Percentiles rank a stretch among this genome's conserved stretches.
phyloP scores from a whole-genome alignment of 805 yeast genomes.

The Hemisphaericaspora nanyangensis region DNA sequence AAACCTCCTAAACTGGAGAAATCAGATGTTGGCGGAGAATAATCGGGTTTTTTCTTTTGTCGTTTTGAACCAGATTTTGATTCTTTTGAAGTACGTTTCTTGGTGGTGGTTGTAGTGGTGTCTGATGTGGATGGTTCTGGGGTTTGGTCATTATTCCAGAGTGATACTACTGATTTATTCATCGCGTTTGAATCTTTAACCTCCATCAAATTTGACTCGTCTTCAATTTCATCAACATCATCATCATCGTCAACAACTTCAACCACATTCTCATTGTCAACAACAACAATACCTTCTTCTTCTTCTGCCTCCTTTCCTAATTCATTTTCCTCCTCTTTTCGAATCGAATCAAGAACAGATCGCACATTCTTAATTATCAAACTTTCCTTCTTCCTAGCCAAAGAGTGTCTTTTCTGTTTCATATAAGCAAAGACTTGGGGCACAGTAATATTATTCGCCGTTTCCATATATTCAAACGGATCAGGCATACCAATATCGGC shows the following conservation, averaged over 20 bases:
- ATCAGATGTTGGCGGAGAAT: slow-evolving; percentile 66
- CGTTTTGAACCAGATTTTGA: slow-evolving; percentile 27
- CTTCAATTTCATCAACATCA: slow-evolving; percentile 27
- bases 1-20: slow-evolving; percentile 85
- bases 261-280: slow-evolving; percentile 15
- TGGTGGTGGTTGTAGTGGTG: slow-evolving; percentile 17
- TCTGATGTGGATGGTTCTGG: slow-evolving; percentile 3
- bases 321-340: slow-evolving; percentile 61
- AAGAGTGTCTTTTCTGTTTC: slow-evolving; percentile 60
- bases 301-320: slow-evolving; percentile 29
- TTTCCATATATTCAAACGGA: slow-evolving; percentile 44
- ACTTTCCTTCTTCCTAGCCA: slow-evolving; percentile 66
- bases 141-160: slow-evolving; percentile 51
- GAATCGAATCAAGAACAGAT: slow-evolving; percentile 49
- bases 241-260: slow-evolving; percentile 36
- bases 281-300: slow-evolving; percentile 36
- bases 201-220: slow-evolving; percentile 52
- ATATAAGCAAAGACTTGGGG: slow-evolving; percentile 54
- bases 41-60: slow-evolving; percentile 45
- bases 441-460: slow-evolving; percentile 56
- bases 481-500: slow-evolving; percentile 13
- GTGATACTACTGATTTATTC: slow-evolving; percentile 70
- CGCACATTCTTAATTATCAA: slow-evolving; percentile 62
- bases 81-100: slow-evolving; percentile 55
- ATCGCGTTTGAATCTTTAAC: slow-evolving; percentile 62